These are phyloP conservation scores for Silene conica DNA, from an alignment of 148 eudicot species.

Conservation along the genomic window DNA sequence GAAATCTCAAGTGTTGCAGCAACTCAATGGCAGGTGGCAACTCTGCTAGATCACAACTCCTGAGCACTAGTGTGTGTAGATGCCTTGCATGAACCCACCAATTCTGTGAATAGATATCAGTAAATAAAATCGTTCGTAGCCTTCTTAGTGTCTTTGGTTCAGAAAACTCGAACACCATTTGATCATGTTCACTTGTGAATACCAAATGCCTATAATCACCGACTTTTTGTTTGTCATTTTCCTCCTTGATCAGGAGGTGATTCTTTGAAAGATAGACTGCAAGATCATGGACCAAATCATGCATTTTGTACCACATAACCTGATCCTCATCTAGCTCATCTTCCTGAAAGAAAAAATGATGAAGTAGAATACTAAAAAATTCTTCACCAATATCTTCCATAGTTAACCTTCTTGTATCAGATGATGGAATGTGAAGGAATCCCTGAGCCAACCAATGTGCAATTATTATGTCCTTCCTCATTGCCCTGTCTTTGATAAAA, in stretches of 20 bases:
- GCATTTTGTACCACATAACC: background rate
- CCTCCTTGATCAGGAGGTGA: background rate
- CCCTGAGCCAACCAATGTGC: slow-evolving; percentile 15
- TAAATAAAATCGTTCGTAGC: background rate
- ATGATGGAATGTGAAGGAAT: background rate
- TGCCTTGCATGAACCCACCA: background rate
- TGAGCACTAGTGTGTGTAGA: background rate
- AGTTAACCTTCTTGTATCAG: background rate
- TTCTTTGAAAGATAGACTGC: slow-evolving; percentile 7
- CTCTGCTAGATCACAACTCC: background rate
- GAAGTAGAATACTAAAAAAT: background rate
- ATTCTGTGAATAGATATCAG: background rate
- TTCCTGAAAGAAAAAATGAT: slow-evolving; percentile 11
- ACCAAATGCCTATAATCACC: background rate
- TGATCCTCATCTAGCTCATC: background rate
- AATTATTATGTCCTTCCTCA: background rate
- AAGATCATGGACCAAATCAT: slow-evolving; percentile 17
- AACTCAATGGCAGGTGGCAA: background rate
- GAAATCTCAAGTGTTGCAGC: slow-evolving; percentile 16
- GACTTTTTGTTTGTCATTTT: no score
- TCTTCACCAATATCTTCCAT: slow-evolving; percentile 5
- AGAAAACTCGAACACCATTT: background rate
- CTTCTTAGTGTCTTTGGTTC: background rate
- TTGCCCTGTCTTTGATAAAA: background rate
- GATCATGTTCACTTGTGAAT: background rate